Percentiles rank a stretch among this genome's conserved stretches.
Evolutionary conservation across 2,329 filamentous ascomycete species (phyloP).

Genomic region (Colletotrichum spaethianum): DNA sequence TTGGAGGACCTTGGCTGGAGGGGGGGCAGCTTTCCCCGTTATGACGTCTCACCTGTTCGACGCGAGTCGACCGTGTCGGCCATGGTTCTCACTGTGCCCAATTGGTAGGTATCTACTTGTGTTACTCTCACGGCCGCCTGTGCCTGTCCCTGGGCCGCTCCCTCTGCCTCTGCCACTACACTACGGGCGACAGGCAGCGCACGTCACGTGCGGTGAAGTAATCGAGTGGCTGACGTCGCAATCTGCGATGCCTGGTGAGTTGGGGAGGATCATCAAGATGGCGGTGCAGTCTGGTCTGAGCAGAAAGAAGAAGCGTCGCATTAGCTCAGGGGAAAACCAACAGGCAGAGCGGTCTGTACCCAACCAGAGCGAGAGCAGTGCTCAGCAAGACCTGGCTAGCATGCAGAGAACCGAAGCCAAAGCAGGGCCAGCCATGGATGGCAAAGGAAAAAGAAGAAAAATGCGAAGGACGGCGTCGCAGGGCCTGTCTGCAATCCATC

Average conservation of each 20-base stretch:
- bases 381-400: neutral
- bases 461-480: neutral
- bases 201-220: neutral
- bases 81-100: neutral
- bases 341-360: slow-evolving; percentile 7
- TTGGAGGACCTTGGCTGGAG: slow-evolving; percentile 1
- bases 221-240: neutral
- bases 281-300: neutral
- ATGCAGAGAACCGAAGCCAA: neutral
- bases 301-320: neutral
- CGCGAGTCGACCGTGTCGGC: neutral
- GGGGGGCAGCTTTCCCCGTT: slow-evolving; percentile 16
- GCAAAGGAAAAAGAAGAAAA: neutral
- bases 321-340: slow-evolving; percentile 12
- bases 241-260: neutral
- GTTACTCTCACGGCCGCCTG: too few relatives aligned
- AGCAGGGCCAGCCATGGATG: neutral
- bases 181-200: neutral
- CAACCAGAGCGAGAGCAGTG: slow-evolving; percentile 5
- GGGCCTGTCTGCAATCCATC: neutral
- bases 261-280: neutral
- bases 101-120: too few relatives aligned
- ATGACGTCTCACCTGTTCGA: slow-evolving; percentile 28
- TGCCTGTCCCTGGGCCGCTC: neutral
- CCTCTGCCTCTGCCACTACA: neutral